Percentiles rank a stretch among this genome's conserved stretches.
Conservation (phyloP, 495 filamentous ascomycete species). For the Aspergillus asperescens region DNA sequence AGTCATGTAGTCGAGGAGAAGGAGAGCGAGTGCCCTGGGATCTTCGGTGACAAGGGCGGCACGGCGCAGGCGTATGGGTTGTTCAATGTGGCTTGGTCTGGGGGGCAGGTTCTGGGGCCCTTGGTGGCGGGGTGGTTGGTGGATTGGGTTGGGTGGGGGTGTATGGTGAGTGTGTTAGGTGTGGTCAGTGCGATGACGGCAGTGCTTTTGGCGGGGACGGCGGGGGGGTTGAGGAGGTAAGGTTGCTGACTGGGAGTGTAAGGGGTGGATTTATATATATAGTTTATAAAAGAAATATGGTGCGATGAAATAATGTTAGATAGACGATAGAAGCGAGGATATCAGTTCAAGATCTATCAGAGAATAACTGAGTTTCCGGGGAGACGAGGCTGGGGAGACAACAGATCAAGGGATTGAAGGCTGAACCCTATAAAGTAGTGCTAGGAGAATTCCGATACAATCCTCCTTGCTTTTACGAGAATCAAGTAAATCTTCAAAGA, state of each 20-base stretch:
- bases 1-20: conserved; percentile 28
- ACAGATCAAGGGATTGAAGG: too few species aligned
- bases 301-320: too few species aligned
- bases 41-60: conserved; percentile 51
- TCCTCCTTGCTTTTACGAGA: too few species aligned
- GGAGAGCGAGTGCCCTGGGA: conserved; percentile 28
- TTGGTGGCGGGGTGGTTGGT: conserved; percentile 43
- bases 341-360: too few species aligned
- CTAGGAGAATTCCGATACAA: too few species aligned
- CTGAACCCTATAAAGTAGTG: too few species aligned
- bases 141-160: conserved; percentile 33
- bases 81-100: conserved; percentile 55
- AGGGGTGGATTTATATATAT: too few species aligned
- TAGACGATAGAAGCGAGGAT: too few species aligned
- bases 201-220: conserved; percentile 14
- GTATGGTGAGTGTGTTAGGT: conserved; percentile 37
- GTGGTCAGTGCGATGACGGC: conserved; percentile 26
- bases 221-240: not conserved
- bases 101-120: conserved; percentile 58
- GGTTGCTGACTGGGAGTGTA: not conserved
- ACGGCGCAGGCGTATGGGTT: conserved; percentile 58
- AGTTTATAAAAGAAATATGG: not conserved
- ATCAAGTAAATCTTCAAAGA: too few species aligned
- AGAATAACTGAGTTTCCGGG: too few species aligned
- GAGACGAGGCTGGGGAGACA: too few species aligned